Conservation (phyloP, 306 rosid genomes). For the Citrullus mucosospermus region DNA sequence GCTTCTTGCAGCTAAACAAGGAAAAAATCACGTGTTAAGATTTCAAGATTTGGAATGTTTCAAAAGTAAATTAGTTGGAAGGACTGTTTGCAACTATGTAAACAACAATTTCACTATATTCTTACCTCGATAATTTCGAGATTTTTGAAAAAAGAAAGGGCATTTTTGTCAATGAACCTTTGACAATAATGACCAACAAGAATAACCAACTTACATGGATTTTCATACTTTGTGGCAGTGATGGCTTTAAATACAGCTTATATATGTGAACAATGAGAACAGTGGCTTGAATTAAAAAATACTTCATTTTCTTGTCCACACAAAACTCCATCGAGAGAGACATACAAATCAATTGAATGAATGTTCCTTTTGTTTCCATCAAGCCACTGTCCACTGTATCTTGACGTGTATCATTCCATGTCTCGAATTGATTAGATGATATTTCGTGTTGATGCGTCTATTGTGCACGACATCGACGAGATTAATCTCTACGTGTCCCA, state of each 20-base stretch:
- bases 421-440: conserved; percentile 61
- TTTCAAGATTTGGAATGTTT: too few relatives aligned
- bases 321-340: background rate
- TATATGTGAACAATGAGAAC: background rate
- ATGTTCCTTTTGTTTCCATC: conserved; percentile 3
- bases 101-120: background rate
- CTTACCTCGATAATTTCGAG: background rate
- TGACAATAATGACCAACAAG: background rate
- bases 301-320: background rate
- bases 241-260: background rate
- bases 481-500: conserved; percentile 74
- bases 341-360: background rate
- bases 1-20: background rate
- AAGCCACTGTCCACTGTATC: conserved; percentile 54
- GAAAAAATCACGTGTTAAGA: too few relatives aligned
- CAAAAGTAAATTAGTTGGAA: background rate
- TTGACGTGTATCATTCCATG: conserved; percentile 73
- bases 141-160: background rate
- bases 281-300: background rate
- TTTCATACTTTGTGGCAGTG: background rate
- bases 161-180: background rate
- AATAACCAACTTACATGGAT: background rate
- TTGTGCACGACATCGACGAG: conserved; percentile 63
- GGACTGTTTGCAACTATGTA: background rate
- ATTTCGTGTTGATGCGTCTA: conserved; percentile 65